These are phyloP conservation scores for Calendula officinalis DNA, from an alignment of 129 eudicot species.

Conservation along the genomic window DNA sequence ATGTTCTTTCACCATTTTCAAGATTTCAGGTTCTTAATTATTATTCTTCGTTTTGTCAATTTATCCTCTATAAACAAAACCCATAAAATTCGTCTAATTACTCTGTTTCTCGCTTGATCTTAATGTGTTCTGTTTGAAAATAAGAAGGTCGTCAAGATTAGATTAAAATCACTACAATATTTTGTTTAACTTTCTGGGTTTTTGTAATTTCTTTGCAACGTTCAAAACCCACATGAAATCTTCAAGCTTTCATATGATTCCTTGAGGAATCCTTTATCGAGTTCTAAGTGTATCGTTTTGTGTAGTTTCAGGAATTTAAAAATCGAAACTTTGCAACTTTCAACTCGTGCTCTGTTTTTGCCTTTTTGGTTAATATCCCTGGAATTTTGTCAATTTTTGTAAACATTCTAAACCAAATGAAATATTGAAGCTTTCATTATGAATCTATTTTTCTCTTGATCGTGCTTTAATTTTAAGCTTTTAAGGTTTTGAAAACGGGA, in stretches of 20 bases:
- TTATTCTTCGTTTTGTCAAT: background rate
- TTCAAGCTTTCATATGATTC: conserved; percentile 18
- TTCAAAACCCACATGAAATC: conserved; percentile 13
- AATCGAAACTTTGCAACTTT: background rate
- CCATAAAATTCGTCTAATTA: background rate
- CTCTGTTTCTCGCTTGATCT: conserved; percentile 10
- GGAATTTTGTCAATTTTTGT: background rate
- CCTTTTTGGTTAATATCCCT: background rate
- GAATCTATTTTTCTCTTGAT: background rate
- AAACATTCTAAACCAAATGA: conserved; percentile 9
- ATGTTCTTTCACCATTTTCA: conserved; percentile 31
- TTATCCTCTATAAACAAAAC: background rate
- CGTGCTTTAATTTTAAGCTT: background rate
- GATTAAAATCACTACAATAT: background rate
- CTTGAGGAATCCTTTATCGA: background rate
- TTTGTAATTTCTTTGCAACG: conserved; percentile 10
- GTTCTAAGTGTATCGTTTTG: background rate
- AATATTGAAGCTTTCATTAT: conserved; percentile 6
- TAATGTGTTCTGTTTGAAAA: conserved; percentile 12
- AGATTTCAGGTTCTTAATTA: conserved; percentile 21
- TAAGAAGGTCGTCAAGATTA: conserved; percentile 19
- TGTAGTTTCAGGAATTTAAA: no score
- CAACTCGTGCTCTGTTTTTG: conserved; percentile 11
- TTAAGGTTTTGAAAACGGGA: background rate
- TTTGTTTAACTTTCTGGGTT: conserved; percentile 18